Evolutionary conservation across 352 stramenopile species (phyloP).

Genomic region (Phytophthora idaei): DNA sequence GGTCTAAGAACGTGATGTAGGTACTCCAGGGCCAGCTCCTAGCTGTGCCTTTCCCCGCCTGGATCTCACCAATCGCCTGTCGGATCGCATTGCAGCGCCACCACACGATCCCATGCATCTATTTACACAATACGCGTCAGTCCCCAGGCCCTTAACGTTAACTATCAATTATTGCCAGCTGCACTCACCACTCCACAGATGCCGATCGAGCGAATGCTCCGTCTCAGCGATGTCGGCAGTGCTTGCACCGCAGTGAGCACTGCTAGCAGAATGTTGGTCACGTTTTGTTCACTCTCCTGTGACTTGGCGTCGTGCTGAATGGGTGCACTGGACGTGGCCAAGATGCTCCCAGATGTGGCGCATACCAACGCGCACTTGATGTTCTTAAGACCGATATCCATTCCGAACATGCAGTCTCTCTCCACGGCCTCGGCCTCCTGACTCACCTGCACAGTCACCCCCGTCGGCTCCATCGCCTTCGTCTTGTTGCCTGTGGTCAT

Average conservation of each 20-base stretch:
- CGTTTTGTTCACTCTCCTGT: conserved; percentile 33
- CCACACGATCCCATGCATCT: conserved; percentile 88
- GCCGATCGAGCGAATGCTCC: conserved; percentile 42
- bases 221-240: conserved; percentile 29
- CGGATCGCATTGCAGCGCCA: conserved; percentile 51
- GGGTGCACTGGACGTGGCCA: conserved; percentile 37
- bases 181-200: conserved; percentile 67
- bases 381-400: conserved; percentile 74
- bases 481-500: conserved; percentile 5
- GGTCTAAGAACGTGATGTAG: conserved; percentile 76
- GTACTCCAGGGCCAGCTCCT: conserved; percentile 47
- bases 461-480: neutral
- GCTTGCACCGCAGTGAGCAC: conserved; percentile 33
- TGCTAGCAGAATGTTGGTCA: conserved; percentile 42
- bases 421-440: conserved; percentile 1
- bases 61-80: conserved; percentile 24
- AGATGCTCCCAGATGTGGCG: conserved; percentile 23
- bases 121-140: neutral
- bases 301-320: conserved; percentile 31
- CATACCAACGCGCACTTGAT: conserved; percentile 68
- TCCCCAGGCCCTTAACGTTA: neutral
- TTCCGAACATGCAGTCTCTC: conserved; percentile 44
- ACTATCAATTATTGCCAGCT: neutral
- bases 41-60: conserved; percentile 10
- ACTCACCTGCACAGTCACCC: conserved; percentile 21